phyloP scores from a whole-genome alignment of 2,329 filamentous ascomycete species.

The Aspergillus fischeri region DNA sequence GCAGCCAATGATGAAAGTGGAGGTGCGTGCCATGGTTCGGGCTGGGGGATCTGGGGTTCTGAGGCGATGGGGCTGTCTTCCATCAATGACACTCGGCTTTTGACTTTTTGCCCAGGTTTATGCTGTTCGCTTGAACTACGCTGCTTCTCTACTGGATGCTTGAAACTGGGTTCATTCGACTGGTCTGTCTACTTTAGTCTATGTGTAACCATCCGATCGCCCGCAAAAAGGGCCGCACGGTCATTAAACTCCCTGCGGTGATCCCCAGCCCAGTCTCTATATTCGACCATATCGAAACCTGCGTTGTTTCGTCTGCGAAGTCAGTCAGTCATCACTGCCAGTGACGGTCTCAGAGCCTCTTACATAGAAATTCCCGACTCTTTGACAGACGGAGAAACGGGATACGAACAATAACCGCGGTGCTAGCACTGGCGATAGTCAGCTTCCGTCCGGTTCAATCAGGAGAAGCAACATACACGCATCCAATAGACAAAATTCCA shows the following conservation, averaged over 20 bases:
- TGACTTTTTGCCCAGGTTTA: too few species aligned
- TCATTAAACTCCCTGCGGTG: not conserved
- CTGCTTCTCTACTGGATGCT: too few species aligned
- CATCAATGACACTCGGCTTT: not conserved
- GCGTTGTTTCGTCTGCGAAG: not conserved
- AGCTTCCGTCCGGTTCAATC: not conserved
- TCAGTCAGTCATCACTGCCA: not conserved
- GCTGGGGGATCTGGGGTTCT: not conserved
- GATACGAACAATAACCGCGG: not conserved
- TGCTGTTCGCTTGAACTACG: not conserved
- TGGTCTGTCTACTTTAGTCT: not conserved
- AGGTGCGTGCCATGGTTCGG: not conserved
- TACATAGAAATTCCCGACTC: not conserved
- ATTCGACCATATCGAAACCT: not conserved
- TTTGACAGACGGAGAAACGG: not conserved
- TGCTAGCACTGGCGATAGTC: not conserved
- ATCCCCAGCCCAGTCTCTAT: not conserved
- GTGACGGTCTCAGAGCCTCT: not conserved
- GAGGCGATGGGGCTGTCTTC: not conserved
- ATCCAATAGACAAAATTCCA: not conserved
- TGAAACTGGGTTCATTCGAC: not conserved
- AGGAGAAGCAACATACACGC: not conserved
- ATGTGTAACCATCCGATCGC: not conserved
- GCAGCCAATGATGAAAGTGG: not conserved
- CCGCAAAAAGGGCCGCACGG: not conserved